Conservation (phyloP, 345 rosid genomes). For the Rhodamnia argentea region DNA sequence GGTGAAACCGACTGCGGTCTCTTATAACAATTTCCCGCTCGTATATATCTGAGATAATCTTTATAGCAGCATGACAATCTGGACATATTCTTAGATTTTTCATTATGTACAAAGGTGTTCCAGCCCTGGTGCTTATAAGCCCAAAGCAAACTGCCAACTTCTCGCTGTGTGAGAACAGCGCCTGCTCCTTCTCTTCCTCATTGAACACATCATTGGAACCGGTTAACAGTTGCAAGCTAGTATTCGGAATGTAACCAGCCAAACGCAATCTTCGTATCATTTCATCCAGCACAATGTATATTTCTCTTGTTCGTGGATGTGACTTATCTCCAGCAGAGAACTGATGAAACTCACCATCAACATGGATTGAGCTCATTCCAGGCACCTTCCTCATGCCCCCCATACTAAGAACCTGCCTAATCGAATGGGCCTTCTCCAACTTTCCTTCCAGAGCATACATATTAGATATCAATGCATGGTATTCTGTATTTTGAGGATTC, state of each 20-base stretch:
- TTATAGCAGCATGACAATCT: conserved; percentile 74
- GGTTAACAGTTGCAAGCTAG: conserved; percentile 23
- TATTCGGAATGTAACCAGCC: conserved; percentile 52
- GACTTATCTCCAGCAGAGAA: conserved; percentile 70
- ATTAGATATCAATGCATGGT: conserved; percentile 56
- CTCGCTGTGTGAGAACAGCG: conserved; percentile 67
- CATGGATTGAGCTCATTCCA: conserved; percentile 65
- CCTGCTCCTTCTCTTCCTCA: conserved; percentile 73
- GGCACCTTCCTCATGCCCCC: conserved; percentile 55
- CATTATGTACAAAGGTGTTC: conserved; percentile 38
- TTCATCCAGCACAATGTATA: conserved; percentile 41
- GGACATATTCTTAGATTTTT: conserved; percentile 70
- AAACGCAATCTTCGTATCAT: conserved; percentile 47
- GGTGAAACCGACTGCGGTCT: conserved; percentile 81
- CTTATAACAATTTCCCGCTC: conserved; percentile 55
- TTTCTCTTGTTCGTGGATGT: conserved; percentile 38
- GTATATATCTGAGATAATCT: conserved; percentile 46
- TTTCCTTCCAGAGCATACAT: conserved; percentile 56
- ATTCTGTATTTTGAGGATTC: conserved; percentile 54
- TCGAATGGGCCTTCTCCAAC: conserved; percentile 24
- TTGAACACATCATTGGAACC: conserved; percentile 16
- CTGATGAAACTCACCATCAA: conserved; percentile 40
- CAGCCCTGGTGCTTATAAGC: conserved; percentile 48
- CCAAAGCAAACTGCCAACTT: conserved; percentile 75
- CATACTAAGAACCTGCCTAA: conserved; percentile 35